A percentile compares a stretch with the other conserved stretches of the same genome.
Evolutionary conservation across 2,329 filamentous ascomycete genomes (phyloP).

Genomic region (Coleophoma eucalyptorum): DNA sequence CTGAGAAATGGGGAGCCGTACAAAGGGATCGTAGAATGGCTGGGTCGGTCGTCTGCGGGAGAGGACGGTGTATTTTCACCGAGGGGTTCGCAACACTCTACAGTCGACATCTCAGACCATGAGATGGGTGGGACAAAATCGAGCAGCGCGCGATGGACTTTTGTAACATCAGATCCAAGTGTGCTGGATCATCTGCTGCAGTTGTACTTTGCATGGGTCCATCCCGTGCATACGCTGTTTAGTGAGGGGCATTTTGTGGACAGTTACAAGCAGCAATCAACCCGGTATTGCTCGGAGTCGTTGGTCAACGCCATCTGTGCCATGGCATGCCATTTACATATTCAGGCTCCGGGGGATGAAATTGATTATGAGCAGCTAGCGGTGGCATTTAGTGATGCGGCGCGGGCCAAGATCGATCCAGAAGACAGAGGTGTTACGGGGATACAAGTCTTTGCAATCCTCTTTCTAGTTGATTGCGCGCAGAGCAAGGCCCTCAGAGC

Average conservation of each 20-base stretch:
- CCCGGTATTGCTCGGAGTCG: conserved; percentile 21
- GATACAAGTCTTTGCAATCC: conserved; percentile 26
- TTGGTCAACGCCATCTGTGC: conserved; percentile 30
- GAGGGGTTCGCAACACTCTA: conserved; percentile 18
- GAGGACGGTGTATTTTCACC: conserved; percentile 20
- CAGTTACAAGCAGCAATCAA: conserved; percentile 16
- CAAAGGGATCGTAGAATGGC: conserved; percentile 22
- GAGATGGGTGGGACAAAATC: conserved; percentile 16
- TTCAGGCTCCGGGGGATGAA: conserved; percentile 12
- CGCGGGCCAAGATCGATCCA: conserved; percentile 14
- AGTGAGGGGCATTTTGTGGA: conserved; percentile 24
- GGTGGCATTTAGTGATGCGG: conserved; percentile 21
- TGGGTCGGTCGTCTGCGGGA: conserved; percentile 18
- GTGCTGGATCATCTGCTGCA: conserved; percentile 26
- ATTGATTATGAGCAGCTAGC: conserved; percentile 21
- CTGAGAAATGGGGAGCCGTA: conserved; percentile 24
- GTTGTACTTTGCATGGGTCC: conserved; percentile 30
- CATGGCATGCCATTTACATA: conserved; percentile 27
- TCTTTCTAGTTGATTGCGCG: conserved; percentile 26
- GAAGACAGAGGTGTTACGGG: conserved; percentile 20
- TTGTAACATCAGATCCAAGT: conserved; percentile 18
- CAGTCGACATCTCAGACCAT: conserved; percentile 19
- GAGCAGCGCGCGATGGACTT: conserved; percentile 18
- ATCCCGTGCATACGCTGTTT: conserved; percentile 30
- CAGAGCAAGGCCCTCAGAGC: conserved; percentile 21